A percentile compares a stretch with the other conserved stretches of the same genome.
These are phyloP conservation scores for Neofusicoccum umdonicola DNA, from an alignment of 2,329 filamentous ascomycete genomes.

Conservation along the genomic window DNA sequence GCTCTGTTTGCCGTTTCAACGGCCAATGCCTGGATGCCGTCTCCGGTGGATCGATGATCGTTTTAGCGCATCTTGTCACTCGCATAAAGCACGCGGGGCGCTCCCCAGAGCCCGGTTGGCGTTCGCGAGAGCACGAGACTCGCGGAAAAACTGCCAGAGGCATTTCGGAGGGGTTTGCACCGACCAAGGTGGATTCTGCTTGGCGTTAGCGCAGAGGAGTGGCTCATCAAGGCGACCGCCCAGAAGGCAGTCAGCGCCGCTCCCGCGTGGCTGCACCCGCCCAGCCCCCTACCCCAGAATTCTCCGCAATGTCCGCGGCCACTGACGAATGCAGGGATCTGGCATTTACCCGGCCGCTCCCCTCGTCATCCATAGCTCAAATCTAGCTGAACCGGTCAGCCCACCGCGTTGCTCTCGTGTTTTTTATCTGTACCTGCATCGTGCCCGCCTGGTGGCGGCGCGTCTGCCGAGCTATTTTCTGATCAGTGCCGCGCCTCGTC, in stretches of 20 bases:
- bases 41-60: constrained; percentile 12
- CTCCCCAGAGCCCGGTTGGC: background rate
- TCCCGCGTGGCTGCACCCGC: background rate
- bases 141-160: constrained; percentile 1
- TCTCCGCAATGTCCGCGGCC: background rate
- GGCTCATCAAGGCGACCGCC: background rate
- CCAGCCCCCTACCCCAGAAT: background rate
- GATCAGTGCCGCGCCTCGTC: background rate
- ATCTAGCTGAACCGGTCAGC: background rate
- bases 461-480: constrained; percentile 1
- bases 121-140: background rate
- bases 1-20: background rate
- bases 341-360: background rate
- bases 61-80: constrained; percentile 3
- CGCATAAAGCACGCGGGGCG: background rate
- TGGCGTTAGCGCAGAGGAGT: constrained; percentile 1
- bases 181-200: background rate
- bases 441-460: background rate
- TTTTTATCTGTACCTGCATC: constrained; percentile 2
- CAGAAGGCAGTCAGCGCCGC: background rate
- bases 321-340: background rate
- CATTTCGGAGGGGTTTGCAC: background rate
- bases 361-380: background rate
- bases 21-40: background rate
- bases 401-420: constrained; percentile 6